Percentiles rank a stretch among this genome's conserved stretches.
These are phyloP conservation scores for Thyridium curvatum DNA, from an alignment of 2,329 filamentous ascomycete species.

Conservation along the genomic window DNA sequence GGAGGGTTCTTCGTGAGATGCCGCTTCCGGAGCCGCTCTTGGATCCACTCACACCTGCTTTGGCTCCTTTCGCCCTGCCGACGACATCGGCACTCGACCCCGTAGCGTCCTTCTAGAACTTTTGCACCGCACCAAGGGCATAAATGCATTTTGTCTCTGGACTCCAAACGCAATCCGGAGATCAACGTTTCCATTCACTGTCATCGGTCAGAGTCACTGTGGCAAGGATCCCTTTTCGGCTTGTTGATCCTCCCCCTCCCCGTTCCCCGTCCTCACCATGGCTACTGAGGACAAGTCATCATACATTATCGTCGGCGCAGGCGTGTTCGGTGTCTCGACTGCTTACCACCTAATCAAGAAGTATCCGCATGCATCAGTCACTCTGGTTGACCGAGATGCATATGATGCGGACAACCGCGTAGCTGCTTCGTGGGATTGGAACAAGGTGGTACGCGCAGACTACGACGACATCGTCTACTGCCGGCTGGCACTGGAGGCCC, in stretches of 20 bases:
- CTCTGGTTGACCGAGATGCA: conserved; percentile 50
- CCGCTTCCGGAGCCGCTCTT: no score
- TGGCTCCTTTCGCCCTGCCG: no score
- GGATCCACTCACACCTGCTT: no score
- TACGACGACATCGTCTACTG: conserved; percentile 61
- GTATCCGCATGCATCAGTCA: conserved; percentile 43
- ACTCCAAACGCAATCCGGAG: no score
- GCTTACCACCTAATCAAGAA: conserved; percentile 54
- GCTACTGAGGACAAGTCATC: conserved; percentile 13
- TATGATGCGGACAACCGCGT: conserved; percentile 38
- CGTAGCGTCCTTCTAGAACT: no score
- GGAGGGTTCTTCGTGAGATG: no score
- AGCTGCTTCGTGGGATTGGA: conserved; percentile 67
- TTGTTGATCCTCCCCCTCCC: background rate
- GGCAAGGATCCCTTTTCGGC: no score
- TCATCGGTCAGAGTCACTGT: no score
- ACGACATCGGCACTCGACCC: no score
- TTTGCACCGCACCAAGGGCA: no score
- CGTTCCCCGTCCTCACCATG: background rate
- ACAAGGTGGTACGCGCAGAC: conserved; percentile 65
- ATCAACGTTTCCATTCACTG: no score
- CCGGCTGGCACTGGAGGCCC: conserved; percentile 57
- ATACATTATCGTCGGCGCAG: conserved; percentile 57
- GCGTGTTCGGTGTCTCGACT: conserved; percentile 60
- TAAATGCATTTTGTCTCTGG: no score